phyloP scores from a whole-genome alignment of 75 land plant species.

The Cupressus sempervirens region DNA sequence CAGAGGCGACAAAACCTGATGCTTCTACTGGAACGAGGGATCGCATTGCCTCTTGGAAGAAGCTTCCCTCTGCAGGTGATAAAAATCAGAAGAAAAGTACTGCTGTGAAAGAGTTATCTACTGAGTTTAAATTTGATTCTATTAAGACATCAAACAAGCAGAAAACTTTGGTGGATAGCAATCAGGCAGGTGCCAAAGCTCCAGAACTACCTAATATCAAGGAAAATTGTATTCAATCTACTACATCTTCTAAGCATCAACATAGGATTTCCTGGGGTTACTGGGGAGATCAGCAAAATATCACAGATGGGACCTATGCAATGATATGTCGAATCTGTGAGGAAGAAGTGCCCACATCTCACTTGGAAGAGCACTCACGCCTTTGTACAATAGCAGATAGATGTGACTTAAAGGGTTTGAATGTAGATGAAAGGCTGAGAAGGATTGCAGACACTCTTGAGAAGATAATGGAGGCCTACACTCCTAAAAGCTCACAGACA shows the following conservation, averaged over 20 bases:
- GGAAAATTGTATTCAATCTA: conserved; percentile 32
- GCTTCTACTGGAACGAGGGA: conserved; percentile 39
- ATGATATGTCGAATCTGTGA: conserved; percentile 98
- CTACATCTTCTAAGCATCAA: conserved; percentile 45
- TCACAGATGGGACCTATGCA: conserved; percentile 53
- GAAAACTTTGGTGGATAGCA: conserved; percentile 13
- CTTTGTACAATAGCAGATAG: conserved; percentile 92
- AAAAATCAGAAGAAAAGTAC: conserved; percentile 29
- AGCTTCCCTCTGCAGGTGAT: conserved; percentile 42
- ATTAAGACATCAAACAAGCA: conserved; percentile 5
- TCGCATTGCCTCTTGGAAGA: conserved; percentile 76
- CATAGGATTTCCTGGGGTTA: conserved; percentile 78
- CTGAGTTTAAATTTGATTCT: conserved; percentile 21
- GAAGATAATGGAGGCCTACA: conserved; percentile 61
- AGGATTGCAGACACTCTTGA: conserved; percentile 89
- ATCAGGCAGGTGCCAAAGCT: conserved; percentile 22
- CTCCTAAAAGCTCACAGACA: conserved; percentile 48
- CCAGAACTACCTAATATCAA: conserved; percentile 26
- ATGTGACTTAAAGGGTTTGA: conserved; percentile 86
- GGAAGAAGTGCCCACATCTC: conserved; percentile 86
- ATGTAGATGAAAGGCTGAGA: conserved; percentile 80
- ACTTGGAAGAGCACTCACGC: conserved; percentile 86
- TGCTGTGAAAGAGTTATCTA: conserved; percentile 18
- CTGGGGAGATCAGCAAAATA: conserved; percentile 71
- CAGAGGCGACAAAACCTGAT: conserved; percentile 16